Percentiles rank a stretch among this genome's conserved stretches.
Conservation (phyloP, 331 rosid genomes). For the Prunus yedoensis region DNA sequence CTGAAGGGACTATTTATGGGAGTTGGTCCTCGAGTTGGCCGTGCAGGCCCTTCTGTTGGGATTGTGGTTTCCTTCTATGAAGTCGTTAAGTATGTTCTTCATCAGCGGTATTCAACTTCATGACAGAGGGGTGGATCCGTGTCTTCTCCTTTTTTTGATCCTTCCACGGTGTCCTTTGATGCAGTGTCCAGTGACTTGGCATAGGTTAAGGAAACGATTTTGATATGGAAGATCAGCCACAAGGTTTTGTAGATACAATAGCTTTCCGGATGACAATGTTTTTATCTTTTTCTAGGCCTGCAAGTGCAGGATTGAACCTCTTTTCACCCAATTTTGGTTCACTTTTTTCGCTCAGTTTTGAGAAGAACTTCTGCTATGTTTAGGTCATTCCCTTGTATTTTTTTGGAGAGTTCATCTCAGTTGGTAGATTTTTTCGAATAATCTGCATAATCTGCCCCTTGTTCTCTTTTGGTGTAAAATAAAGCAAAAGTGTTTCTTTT, state of each 20-base stretch:
- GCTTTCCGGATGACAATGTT: slow-evolving; percentile 18
- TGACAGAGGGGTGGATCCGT: slow-evolving; percentile 27
- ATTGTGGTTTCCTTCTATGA: slow-evolving; percentile 94
- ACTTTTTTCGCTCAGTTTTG: slow-evolving; percentile 25
- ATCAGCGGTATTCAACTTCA: slow-evolving; percentile 49
- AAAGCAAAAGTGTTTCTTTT: not conserved
- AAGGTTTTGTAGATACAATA: slow-evolving; percentile 27
- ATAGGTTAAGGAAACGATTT: not conserved
- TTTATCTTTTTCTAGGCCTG: slow-evolving; percentile 19
- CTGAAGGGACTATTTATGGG: slow-evolving; percentile 83
- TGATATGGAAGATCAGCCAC: not conserved
- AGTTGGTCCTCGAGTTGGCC: slow-evolving; percentile 86
- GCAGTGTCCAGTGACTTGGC: slow-evolving; percentile 10
- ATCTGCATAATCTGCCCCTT: too few relatives aligned
- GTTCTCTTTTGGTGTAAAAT: not conserved
- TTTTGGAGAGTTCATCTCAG: slow-evolving; percentile 22
- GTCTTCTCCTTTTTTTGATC: slow-evolving; percentile 1
- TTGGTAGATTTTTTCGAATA: not conserved
- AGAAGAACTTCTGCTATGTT: slow-evolving; percentile 43
- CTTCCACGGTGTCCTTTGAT: slow-evolving; percentile 13
- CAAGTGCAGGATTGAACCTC: slow-evolving; percentile 19
- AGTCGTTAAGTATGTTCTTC: slow-evolving; percentile 78
- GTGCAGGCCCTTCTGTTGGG: slow-evolving; percentile 97
- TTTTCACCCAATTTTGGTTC: slow-evolving; percentile 16
- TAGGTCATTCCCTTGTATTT: not conserved